Evolutionary conservation across 2,329 filamentous ascomycete genomes (phyloP).

Genomic region (Ophiostoma sp.): DNA sequence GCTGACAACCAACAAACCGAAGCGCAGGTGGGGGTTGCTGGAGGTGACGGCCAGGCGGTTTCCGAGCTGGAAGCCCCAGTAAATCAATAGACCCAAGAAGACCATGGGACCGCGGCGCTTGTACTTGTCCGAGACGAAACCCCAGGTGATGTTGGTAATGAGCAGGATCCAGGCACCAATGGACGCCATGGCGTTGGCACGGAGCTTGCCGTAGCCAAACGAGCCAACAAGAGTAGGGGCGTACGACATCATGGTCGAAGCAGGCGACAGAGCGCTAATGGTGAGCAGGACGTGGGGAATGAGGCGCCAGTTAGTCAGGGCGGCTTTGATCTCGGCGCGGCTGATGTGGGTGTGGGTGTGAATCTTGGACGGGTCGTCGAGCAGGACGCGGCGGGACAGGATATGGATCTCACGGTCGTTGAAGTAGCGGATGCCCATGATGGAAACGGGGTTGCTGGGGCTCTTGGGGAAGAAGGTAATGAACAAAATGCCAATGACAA

Average conservation of each 20-base stretch:
- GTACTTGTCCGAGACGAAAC: slow-evolving; percentile 31
- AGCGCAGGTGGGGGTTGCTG: slow-evolving; percentile 3
- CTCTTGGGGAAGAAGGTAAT: slow-evolving; percentile 37
- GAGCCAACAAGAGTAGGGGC: slow-evolving; percentile 38
- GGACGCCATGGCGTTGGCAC: slow-evolving; percentile 40
- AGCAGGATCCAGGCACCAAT: slow-evolving; percentile 41
- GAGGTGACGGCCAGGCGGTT: slow-evolving; percentile 10
- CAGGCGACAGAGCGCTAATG: slow-evolving; percentile 36
- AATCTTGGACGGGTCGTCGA: slow-evolving; percentile 41
- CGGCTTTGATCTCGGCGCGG: slow-evolving; percentile 7
- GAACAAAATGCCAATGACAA: slow-evolving; percentile 38
- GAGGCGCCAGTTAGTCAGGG: slow-evolving; percentile 42
- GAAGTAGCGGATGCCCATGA: slow-evolving; percentile 32
- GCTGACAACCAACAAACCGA: slow-evolving; percentile 1
- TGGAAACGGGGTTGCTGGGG: slow-evolving; percentile 26
- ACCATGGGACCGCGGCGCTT: slow-evolving; percentile 34
- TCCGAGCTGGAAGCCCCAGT: slow-evolving; percentile 22
- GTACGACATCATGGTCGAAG: slow-evolving; percentile 35
- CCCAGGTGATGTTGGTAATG: slow-evolving; percentile 38
- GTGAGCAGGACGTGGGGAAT: slow-evolving; percentile 40
- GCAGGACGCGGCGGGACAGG: slow-evolving; percentile 37
- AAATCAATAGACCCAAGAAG: slow-evolving; percentile 34
- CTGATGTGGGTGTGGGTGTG: slow-evolving; percentile 22
- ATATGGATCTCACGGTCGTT: slow-evolving; percentile 41
- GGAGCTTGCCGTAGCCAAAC: slow-evolving; percentile 41